Base-by-base conservation (phyloP, 495 filamentous ascomycete genomes). In the Umbilicaria muhlenbergii region DNA sequence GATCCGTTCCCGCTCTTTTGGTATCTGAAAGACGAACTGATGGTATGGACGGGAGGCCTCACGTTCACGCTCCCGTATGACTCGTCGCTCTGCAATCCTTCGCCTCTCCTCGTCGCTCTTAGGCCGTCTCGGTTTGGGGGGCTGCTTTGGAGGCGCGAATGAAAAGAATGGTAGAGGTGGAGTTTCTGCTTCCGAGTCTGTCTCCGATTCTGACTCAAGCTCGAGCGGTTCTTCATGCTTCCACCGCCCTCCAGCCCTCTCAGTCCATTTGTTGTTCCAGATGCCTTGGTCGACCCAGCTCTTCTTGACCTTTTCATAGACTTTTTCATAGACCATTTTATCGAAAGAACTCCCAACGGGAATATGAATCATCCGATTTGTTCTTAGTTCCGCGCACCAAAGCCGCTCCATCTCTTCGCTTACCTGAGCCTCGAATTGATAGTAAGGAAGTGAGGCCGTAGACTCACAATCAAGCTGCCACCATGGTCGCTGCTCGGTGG, bases 1-100 rank as follows among this genome's bases (percentile, higher is more conserved):
- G 16, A 49, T 44, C 19, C 47, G 13, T 15, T 47, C 45, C 10
- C 47, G 45, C 36, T 48, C 45, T 24, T 51, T 51, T 5, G 43
- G 43, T 32, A 51, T 18, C 45, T 51, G 37, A 38, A 47, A 51
- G 6, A 51, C 1, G 32, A 51, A 51, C 24, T 51, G 48, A 43
- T 51, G 32, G 17, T 48, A 51, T 16, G 48, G 48, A 39, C 48
- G 48, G 3, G 48, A 51, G 11, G 38, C 46, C 31, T 51, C 45
- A 38, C 32, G 45, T 17, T 51, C 44, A 12, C 35, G 38, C 38
- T 42, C 41, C 24, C 5, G 24, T 28, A 28, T 6, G 1, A 8
- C 32, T 14, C 32, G 18, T 14, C 37, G 43, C 37, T 46, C 37
- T 4, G 21, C 17, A 41, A 36, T 32, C 43, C 33, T 18, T 32